Evolutionary conservation across 2,329 filamentous ascomycete genomes (phyloP), one percentile per base, ranked within the genome.

Genomic region (Penicillium frequentans): DNA sequence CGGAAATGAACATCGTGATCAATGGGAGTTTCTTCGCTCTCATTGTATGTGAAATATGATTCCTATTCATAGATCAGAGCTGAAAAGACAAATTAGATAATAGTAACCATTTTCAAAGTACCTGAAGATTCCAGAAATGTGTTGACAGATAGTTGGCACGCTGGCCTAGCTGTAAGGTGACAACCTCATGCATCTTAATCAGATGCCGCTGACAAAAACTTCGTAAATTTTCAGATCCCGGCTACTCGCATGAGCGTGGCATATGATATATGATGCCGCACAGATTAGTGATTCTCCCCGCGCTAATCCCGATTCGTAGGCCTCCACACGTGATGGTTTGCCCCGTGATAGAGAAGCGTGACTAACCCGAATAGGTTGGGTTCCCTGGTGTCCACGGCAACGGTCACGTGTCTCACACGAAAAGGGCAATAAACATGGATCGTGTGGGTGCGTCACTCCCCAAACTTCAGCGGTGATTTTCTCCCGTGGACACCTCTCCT

Each of bases 51-150:
- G 71, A 98, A 98, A 76, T 99, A 99, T 1, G 93, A 96, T 81
- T 99, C 95, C 90, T 96, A 61, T 35, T 44, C 51, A 43, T 50
- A 51, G 33, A 61, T 64, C 19, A 59, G 52, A 50, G 56, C 52
- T 56, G 51, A 46, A 14, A 16, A 31, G 49, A 26, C 13, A 33
- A 11, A n/a, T 33, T 33, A 33, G 31, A 33, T 33, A 10, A n/a
- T 23, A 24, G 14, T n/a, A 6, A 31, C 21, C 3, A 19, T n/a
- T n/a, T 33, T 8, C 31, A 50, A n/a, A 64, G 39, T 73, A 91
- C 90, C 81, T 96, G 93, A 6, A 90, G 82, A 69, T 99, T 99
- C 95, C 95, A 99, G 75, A 97, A 99, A 78, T 99, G 95, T 0
- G 93, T 96, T 29, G 90, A 93, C 23, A 96, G 79, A 69, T 97